phyloP scores from a whole-genome alignment of 1,284 basidiomycete species.

The Fistulinella cinereoalba region DNA sequence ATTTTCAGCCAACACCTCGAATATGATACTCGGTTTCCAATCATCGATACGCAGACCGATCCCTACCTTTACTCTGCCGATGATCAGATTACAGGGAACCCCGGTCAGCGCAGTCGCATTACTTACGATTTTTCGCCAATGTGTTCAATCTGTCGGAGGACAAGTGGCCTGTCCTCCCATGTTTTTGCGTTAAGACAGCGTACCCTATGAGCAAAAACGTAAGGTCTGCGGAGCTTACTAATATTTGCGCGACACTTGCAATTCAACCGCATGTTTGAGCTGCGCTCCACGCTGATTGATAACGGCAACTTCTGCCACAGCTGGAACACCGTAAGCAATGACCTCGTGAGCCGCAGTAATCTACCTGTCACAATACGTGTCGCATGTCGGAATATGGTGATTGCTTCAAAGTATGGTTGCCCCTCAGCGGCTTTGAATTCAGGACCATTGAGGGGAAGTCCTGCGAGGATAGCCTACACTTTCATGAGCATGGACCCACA shows the following conservation, averaged over 20 bases:
- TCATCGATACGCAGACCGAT: neutral
- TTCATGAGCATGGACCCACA: neutral
- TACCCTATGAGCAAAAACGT: slow-evolving; percentile 42
- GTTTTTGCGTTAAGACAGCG: slow-evolving; percentile 74
- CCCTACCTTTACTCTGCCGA: slow-evolving; percentile 52
- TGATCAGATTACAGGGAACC: slow-evolving; percentile 1
- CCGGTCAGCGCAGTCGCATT: too few relatives aligned
- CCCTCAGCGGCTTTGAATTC: slow-evolving; percentile 70
- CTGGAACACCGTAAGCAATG: slow-evolving; percentile 38
- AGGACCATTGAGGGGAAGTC: slow-evolving; percentile 60
- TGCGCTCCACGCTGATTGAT: slow-evolving; percentile 58
- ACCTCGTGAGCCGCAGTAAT: slow-evolving; percentile 1
- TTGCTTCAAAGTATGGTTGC: slow-evolving; percentile 67
- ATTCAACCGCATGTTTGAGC: slow-evolving; percentile 66
- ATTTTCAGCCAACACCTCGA: slow-evolving; percentile 75
- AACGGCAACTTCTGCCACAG: slow-evolving; percentile 69
- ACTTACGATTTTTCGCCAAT: slow-evolving; percentile 85
- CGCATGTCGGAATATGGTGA: slow-evolving; percentile 65
- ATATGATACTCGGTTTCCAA: slow-evolving; percentile 8
- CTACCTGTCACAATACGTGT: slow-evolving; percentile 64
- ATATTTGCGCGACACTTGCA: slow-evolving; percentile 42
- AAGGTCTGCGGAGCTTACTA: slow-evolving; percentile 5
- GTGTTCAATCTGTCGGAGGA: slow-evolving; percentile 75
- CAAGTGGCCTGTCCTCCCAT: slow-evolving; percentile 81
- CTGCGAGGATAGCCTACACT: slow-evolving; percentile 68